A percentile compares a stretch with the other conserved stretches of the same genome.
Evolutionary conservation across 805 yeast species (phyloP).

Genomic region (Candida mattraensis): DNA sequence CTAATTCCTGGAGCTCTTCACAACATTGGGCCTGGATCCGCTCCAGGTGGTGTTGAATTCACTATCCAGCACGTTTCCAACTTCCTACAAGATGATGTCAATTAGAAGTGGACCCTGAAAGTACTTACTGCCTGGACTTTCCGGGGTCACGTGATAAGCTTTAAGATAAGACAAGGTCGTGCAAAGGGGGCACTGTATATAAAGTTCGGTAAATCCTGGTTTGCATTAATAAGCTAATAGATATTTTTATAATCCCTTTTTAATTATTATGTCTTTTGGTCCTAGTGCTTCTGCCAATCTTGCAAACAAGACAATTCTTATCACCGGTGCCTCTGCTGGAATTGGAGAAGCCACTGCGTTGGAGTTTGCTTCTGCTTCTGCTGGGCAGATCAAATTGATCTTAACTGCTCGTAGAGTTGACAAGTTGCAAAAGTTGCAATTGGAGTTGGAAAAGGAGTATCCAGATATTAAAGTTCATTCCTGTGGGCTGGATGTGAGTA

Average conservation of each 20-base stretch:
- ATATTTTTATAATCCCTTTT: too few relatives aligned
- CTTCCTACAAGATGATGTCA: slow-evolving; percentile 6
- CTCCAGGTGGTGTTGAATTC: slow-evolving; percentile 28
- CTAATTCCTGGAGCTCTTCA: slow-evolving; percentile 61
- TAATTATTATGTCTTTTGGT: slow-evolving; percentile 9
- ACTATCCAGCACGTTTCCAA: slow-evolving; percentile 9
- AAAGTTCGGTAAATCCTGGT: too few relatives aligned
- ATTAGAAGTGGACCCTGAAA: too few relatives aligned
- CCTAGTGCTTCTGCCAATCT: slow-evolving; percentile 5
- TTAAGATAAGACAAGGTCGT: too few relatives aligned
- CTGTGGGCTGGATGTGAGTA: slow-evolving; percentile 56
- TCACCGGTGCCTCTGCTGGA: slow-evolving; percentile 48
- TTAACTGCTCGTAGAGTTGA: slow-evolving; percentile 77
- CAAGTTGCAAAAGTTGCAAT: slow-evolving; percentile 49
- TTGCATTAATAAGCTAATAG: too few relatives aligned
- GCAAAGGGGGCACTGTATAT: too few relatives aligned
- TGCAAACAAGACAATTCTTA: slow-evolving; percentile 14
- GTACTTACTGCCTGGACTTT: too few relatives aligned
- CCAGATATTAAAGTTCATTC: slow-evolving; percentile 47
- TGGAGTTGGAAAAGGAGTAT: slow-evolving; percentile 45
- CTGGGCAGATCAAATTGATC: slow-evolving; percentile 68
- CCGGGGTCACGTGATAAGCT: too few relatives aligned
- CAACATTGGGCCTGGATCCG: slow-evolving; percentile 45
- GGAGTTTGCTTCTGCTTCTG: slow-evolving; percentile 54
- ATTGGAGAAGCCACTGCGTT: slow-evolving; percentile 49